phyloP scores from a whole-genome alignment of 2,329 filamentous ascomycete species.

The Beauveria caledonica region DNA sequence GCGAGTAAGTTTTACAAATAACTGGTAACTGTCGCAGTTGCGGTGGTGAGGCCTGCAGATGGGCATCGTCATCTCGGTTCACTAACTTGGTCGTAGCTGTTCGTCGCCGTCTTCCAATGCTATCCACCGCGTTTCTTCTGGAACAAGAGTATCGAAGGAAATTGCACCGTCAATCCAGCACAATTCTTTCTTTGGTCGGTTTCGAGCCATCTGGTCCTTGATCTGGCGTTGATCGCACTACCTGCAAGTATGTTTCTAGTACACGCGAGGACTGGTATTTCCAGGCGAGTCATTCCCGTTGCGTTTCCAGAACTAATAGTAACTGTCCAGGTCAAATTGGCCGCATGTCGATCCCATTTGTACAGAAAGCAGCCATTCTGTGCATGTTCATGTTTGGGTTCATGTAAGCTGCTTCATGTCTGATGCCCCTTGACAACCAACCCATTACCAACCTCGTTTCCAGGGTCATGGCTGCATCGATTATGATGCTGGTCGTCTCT shows the following conservation, averaged over 20 bases:
- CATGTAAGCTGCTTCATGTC: not conserved
- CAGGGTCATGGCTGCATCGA: constrained; percentile 10
- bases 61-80: not conserved
- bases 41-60: too few species aligned
- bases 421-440: not conserved
- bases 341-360: not conserved
- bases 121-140: constrained; percentile 9
- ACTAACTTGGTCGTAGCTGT: not conserved
- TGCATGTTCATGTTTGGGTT: constrained; percentile 12
- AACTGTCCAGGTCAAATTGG: not conserved
- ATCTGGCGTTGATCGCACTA: constrained; percentile 1
- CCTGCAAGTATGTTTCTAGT: constrained; percentile 2
- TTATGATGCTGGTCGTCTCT: constrained; percentile 11
- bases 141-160: constrained; percentile 8
- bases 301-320: not conserved
- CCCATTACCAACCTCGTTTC: not conserved
- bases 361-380: constrained; percentile 6
- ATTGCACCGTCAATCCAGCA: constrained; percentile 7
- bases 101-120: constrained; percentile 11
- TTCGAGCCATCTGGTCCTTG: constrained; percentile 8
- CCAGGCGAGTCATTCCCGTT: not conserved
- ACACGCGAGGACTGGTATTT: not conserved
- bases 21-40: not conserved
- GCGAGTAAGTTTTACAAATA: not conserved
- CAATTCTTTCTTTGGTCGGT: constrained; percentile 12